phyloP scores from a whole-genome alignment of 164 flowering plant genomes.

The Vitis riparia region DNA sequence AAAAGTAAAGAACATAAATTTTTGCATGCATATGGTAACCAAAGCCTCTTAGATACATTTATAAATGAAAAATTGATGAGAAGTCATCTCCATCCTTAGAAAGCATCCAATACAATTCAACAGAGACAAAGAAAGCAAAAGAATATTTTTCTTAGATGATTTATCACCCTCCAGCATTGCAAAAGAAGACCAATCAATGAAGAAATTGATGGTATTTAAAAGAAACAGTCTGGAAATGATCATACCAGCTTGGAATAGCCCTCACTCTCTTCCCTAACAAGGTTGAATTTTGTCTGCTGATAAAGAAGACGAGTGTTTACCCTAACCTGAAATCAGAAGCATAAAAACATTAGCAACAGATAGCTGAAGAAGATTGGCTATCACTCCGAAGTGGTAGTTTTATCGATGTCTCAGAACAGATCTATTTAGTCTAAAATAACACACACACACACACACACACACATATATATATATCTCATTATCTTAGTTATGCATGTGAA shows the following conservation, averaged over 20 bases:
- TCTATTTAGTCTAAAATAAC: too few species aligned
- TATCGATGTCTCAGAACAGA: too few species aligned
- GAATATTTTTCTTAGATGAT: background rate
- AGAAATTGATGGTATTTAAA: background rate
- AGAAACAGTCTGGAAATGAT: background rate
- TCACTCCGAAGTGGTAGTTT: too few species aligned
- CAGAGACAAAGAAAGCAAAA: background rate
- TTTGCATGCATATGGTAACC: background rate
- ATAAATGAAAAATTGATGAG: background rate
- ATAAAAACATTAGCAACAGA: conserved; percentile 4
- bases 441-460: too few species aligned
- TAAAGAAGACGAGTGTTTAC: conserved; percentile 98
- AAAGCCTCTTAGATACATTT: background rate
- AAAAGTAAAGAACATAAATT: background rate
- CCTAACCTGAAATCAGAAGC: conserved; percentile 67
- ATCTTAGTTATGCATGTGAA: too few species aligned
- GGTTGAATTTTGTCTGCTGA: conserved; percentile 98
- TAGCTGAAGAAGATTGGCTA: background rate
- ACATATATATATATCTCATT: too few species aligned
- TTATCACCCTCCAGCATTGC: background rate
- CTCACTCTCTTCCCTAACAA: conserved; percentile 97
- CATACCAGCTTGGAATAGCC: conserved; percentile 98
- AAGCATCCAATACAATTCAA: background rate
- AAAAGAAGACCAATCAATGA: background rate
- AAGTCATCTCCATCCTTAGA: background rate